Evolutionary conservation across 2,329 filamentous ascomycete genomes (phyloP), one percentile per base, ranked within the genome.

Genomic region (Fusarium mexicanum): DNA sequence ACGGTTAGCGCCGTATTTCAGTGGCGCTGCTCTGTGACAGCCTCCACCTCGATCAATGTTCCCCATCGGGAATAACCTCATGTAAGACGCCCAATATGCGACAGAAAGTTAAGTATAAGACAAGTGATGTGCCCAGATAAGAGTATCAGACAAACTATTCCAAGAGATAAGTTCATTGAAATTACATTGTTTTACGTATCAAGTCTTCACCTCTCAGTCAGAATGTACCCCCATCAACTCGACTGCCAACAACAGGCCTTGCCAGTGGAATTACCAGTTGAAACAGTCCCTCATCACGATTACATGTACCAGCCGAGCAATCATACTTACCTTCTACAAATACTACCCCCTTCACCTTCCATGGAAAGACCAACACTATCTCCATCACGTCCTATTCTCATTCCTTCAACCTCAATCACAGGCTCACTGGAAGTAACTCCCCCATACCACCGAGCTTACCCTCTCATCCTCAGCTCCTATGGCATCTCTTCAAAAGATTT

Each of bases 11-110:
- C 12, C 16, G 16, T 5, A 10, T 22, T n/a, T 1, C 6, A 5
- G 31, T 24, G 38, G n/a, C n/a, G 24, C n/a, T 29, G 29, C 20
- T 22, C 20, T 13, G 44, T 31, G 24, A 47, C 14, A 35, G n/a
- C 37, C 22, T 60, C 53, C 47, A 66, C 31, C 61, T 71, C 68
- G 68, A 71, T 44, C 48, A 71, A 71, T 71, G 43, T 6, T 18
- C 68, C 54, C 5, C 12, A 71, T 61, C 37, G 54, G 67, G 53
- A 24, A 71, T 46, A 70, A 66, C 37, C 20, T 70, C 60, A 17
- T 35, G 29, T 38, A 31, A 55, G 17, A 5, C 22, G 35, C 18
- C 43, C 11, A 22, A 44, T 12, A 37, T 54, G 35, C n/a, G 9
- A 24, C 59, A 37, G 6, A 24, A 26, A 13, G 10, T 9, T 3